Base-by-base conservation (phyloP, 176 grass and related monocot genomes). In the Carex pumila region DNA sequence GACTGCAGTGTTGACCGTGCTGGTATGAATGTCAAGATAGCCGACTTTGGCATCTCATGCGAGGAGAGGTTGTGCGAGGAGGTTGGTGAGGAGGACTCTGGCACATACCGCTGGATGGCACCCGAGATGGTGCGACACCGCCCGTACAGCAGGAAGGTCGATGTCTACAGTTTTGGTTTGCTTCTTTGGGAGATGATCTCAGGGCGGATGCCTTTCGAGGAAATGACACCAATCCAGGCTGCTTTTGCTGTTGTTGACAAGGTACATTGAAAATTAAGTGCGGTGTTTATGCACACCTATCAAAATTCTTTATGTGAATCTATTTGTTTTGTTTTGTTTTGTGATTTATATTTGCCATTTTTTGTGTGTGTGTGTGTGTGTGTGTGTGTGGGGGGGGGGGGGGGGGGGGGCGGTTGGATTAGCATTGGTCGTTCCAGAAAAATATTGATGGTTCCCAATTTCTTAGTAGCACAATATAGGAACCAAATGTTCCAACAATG, bases 81-180 rank as follows among this genome's bases (percentile, higher is more conserved):
- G 32, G 88, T 81, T 54, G 14, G 86, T 71, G 87, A 84, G 75
- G 88, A 94, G 41, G 96, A 94, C 79, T 82, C 89, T 25, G 96
- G 96, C 45, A 99, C 96, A 21, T 99, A 95, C 84, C 87, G 96
- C 52, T 99, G 96, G 96, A 99, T 99, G 96, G 96, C 96, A 8
- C 96, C 96, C 4, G 96, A 99, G 84, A 94, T 94, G 89, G 93
- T 99, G 66, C 89, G 90, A 71, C 93, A 81, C 61, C 91, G 92
- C 22, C 63, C 75, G 1, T 99, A 95, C 80, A 82, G 91, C 50
- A 87, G 88, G 47, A 99, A 95, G 82, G 91, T 95, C n/a, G 96
- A 99, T 83, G 96, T 99, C 11, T 99, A 95, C 71, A 95, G 96
- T 86, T 99, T 99, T 47, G 93, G 96, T 4, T 86, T 99, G n/a